Percentiles rank a stretch among this genome's conserved stretches.
These are phyloP conservation scores for Priceomyces melissophilus DNA, from an alignment of 805 yeast genomes.

Conservation along the genomic window DNA sequence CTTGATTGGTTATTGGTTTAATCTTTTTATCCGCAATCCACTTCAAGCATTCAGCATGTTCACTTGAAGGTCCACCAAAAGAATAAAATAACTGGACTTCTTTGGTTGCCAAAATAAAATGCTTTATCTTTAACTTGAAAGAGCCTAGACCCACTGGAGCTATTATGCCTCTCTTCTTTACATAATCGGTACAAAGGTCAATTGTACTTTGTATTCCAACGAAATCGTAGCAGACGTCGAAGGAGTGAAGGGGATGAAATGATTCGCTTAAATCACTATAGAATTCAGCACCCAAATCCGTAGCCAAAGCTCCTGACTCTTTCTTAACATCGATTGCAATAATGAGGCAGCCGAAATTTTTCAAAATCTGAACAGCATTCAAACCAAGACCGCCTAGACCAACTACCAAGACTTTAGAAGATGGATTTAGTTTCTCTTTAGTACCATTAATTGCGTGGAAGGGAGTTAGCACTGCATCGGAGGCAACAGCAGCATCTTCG, in stretches of 20 bases:
- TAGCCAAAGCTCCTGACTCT: slow-evolving; percentile 24
- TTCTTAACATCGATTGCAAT: slow-evolving; percentile 33
- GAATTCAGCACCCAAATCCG: slow-evolving; percentile 35
- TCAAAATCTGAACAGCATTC: slow-evolving; percentile 40
- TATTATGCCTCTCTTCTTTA: slow-evolving; percentile 34
- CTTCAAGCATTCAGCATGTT: slow-evolving; percentile 41
- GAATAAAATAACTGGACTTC: slow-evolving; percentile 38
- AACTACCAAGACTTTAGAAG: slow-evolving; percentile 33
- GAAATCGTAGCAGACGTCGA: slow-evolving; percentile 40
- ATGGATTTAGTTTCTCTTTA: slow-evolving; percentile 22
- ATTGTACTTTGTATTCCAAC: slow-evolving; percentile 32
- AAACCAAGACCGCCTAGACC: slow-evolving; percentile 44
- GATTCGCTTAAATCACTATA: slow-evolving; percentile 27
- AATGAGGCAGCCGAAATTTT: slow-evolving; percentile 27
- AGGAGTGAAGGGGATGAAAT: slow-evolving; percentile 26
- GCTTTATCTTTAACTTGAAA: slow-evolving; percentile 25
- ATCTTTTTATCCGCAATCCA: slow-evolving; percentile 40
- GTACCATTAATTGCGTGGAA: slow-evolving; percentile 40
- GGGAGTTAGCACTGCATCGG: slow-evolving; percentile 43
- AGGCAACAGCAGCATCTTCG: slow-evolving; percentile 39
- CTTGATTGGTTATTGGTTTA: slow-evolving; percentile 30
- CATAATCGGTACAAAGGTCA: slow-evolving; percentile 26
- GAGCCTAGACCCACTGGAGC: slow-evolving; percentile 43
- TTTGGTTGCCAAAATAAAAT: slow-evolving; percentile 36
- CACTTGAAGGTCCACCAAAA: slow-evolving; percentile 44